Evolutionary conservation across 768 basidiomycete genomes (phyloP), one percentile per base, ranked within the genome.

Genomic region (Leccinum arenicola): DNA sequence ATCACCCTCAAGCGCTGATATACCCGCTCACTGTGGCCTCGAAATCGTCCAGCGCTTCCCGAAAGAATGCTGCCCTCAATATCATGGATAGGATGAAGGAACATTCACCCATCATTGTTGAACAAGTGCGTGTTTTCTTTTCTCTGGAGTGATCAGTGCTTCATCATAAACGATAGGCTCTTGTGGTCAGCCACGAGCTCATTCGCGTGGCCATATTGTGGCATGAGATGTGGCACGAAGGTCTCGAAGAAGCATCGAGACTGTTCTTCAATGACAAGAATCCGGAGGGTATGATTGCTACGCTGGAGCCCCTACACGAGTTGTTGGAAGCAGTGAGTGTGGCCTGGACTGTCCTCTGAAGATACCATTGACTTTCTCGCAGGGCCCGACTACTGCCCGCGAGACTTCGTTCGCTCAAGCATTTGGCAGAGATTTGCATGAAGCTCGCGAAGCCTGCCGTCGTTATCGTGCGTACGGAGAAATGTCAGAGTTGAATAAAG

Each of bases 201-300:
- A 98, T 98, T 59, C 88, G 97, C 19, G 93, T 98, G 7, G 96
- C 97, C 7, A 98, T 99, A 60, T 78, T 99, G 11, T 99, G 97
- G 97, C 95, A 98, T 66, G 97, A 99, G 72, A 78, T 95, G 63
- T 99, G 97, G 97, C 95, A 98, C 66, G 97, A 99, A 76, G 95
- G 93, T 17, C 79, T 99, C 21, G 97, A 99, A 75, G 97, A 99
- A 73, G 97, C 97, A 6, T 97, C 95, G 7, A 84, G 97, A 45
- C 76, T 94, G 50, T 99, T 95, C 77, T 99, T 95, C 80, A 95
- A 93, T 10, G 97, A 98, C 66, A 91, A 93, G 68, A 97, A 99
- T 72, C 89, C 96, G 2, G 91, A 93, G 59, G 97, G 91, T 6
- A 99, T 99, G 97, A 97, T 98, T 66, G 88, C 87, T 23, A 89